Evolutionary conservation across 192 early-diverging fungal genomes (phyloP).

Genomic region (Coemansia sp.): DNA sequence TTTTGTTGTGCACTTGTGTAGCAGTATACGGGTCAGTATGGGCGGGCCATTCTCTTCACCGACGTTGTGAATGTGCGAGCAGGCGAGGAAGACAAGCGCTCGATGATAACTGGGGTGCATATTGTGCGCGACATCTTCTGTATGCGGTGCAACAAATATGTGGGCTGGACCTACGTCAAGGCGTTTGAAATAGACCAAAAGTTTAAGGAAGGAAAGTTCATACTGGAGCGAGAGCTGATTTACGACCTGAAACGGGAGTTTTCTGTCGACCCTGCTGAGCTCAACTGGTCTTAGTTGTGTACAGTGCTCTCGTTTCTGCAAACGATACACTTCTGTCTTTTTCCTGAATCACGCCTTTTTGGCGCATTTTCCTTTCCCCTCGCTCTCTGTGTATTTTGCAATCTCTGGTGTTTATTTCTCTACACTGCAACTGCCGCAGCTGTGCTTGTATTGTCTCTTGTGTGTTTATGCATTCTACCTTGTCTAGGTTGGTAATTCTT

Average conservation of each 20-base stretch:
- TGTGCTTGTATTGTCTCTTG: slow-evolving; percentile 1
- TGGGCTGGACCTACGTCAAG: slow-evolving; percentile 50
- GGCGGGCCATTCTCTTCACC: slow-evolving; percentile 31
- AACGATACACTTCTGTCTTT: not conserved
- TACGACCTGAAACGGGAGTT: slow-evolving; percentile 36
- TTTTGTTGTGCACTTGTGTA: slow-evolving; percentile 14
- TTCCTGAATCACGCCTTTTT: slow-evolving; percentile 2
- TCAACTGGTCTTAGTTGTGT: not conserved
- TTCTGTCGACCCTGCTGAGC: slow-evolving; percentile 9
- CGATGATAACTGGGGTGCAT: slow-evolving; percentile 50
- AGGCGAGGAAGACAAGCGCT: slow-evolving; percentile 44
- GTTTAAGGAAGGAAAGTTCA: slow-evolving; percentile 53
- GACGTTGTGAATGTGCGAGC: slow-evolving; percentile 36
- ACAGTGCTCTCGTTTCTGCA: not conserved
- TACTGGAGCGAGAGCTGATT: slow-evolving; percentile 42
- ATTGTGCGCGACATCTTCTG: slow-evolving; percentile 46
- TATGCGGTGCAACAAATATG: slow-evolving; percentile 46
- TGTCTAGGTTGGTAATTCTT: not conserved
- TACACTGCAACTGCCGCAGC: too few species aligned
- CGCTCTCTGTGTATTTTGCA: not conserved
- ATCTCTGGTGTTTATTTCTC: not conserved
- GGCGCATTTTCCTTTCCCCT: not conserved
- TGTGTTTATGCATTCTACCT: slow-evolving; percentile 10
- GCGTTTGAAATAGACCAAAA: slow-evolving; percentile 34
- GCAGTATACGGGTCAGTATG: slow-evolving; percentile 50